These are phyloP conservation scores for Arachnopeziza araneosa DNA, from an alignment of 2,329 filamentous ascomycete species.

Conservation along the genomic window DNA sequence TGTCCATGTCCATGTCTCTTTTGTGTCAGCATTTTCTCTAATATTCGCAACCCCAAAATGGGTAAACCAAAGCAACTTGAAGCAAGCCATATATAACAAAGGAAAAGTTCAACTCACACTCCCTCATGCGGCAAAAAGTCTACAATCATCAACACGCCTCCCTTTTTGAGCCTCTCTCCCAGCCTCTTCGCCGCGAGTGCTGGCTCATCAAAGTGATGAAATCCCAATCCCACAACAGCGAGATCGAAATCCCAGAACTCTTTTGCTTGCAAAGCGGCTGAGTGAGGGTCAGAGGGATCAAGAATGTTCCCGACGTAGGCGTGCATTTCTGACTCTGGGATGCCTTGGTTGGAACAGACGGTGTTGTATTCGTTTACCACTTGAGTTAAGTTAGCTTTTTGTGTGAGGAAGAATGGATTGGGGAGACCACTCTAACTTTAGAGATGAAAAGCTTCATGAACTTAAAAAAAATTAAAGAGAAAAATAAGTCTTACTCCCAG, in stretches of 20 bases:
- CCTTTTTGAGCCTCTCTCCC: conserved; percentile 55
- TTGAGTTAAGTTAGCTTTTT: neutral
- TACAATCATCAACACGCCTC: conserved; percentile 61
- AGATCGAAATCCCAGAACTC: conserved; percentile 67
- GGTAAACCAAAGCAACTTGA: neutral
- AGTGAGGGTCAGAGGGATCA: conserved; percentile 38
- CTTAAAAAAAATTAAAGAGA: too few relatives aligned
- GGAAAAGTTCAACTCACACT: neutral
- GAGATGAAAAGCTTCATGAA: too few relatives aligned
- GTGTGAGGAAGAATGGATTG: too few relatives aligned
- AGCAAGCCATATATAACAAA: neutral
- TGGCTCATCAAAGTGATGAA: conserved; percentile 65
- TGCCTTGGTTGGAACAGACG: conserved; percentile 49
- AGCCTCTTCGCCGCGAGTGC: conserved; percentile 52
- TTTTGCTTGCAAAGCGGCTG: conserved; percentile 45
- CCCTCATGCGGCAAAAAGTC: conserved; percentile 56
- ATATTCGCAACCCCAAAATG: neutral
- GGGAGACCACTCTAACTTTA: too few relatives aligned
- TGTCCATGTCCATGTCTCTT: conserved; percentile 16
- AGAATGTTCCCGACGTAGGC: conserved; percentile 55
- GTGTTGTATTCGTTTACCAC: conserved; percentile 63
- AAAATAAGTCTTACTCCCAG: conserved; percentile 39
- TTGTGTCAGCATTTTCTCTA: neutral
- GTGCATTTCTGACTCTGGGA: conserved; percentile 46
- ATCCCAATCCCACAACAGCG: conserved; percentile 54